These are phyloP conservation scores for Quercus lobata DNA, from an alignment of 331 rosid genomes.

Conservation along the genomic window DNA sequence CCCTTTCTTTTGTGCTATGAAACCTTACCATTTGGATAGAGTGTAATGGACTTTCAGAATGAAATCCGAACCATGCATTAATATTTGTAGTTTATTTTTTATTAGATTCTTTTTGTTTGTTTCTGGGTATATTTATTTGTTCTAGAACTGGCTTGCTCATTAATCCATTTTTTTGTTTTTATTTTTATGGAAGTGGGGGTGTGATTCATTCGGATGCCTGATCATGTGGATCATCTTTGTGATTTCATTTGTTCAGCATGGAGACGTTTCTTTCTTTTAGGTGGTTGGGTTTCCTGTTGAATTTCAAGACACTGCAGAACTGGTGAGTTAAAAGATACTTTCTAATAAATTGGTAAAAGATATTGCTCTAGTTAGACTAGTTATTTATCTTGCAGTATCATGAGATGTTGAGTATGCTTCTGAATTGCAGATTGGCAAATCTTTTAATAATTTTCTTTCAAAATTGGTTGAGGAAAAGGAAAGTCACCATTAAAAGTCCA, in stretches of 20 bases:
- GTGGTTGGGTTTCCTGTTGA: constrained; percentile 45
- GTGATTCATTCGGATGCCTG: constrained; percentile 35
- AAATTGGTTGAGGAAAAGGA: constrained; percentile 29
- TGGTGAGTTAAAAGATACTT: constrained; percentile 30
- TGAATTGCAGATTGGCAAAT: constrained; percentile 42
- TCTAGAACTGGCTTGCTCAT: not conserved
- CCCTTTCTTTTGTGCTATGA: not conserved
- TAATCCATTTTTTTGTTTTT: not conserved
- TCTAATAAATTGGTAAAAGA: not conserved
- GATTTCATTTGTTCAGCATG: constrained; percentile 34
- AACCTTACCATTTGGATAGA: not conserved
- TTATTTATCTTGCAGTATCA: constrained; percentile 9
- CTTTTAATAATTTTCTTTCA: constrained; percentile 31
- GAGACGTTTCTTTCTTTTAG: constrained; percentile 33
- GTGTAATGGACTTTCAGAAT: not conserved
- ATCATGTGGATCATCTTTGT: constrained; percentile 30
- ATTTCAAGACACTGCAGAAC: constrained; percentile 24
- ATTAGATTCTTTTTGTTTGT: not conserved
- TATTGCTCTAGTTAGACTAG: not conserved
- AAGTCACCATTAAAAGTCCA: constrained; percentile 27
- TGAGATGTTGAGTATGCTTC: constrained; percentile 18
- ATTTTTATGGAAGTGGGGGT: not conserved
- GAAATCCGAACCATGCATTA: not conserved
- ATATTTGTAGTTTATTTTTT: not conserved
- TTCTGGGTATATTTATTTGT: not conserved